Conservation (phyloP, 352 stramenopile species). For the Phytopythium litorale region DNA sequence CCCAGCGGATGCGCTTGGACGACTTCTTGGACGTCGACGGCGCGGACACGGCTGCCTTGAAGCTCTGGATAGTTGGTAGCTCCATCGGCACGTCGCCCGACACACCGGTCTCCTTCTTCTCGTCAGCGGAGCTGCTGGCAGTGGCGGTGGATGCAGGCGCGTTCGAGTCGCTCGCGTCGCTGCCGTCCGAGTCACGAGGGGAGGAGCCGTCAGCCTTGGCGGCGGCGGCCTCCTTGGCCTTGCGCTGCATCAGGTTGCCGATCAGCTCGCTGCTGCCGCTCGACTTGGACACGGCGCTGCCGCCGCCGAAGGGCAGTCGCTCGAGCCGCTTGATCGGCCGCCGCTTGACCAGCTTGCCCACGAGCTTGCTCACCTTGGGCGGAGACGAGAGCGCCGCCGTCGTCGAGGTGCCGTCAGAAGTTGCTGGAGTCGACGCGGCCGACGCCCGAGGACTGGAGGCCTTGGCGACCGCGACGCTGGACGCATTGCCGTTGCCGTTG, state of each 20-base stretch:
- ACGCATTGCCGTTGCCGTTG: neutral
- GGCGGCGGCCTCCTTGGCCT: slow-evolving; percentile 33
- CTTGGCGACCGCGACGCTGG: neutral
- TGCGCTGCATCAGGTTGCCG: slow-evolving; percentile 80
- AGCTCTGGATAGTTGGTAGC: slow-evolving; percentile 81
- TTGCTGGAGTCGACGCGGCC: slow-evolving; percentile 8
- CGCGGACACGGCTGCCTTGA: slow-evolving; percentile 46
- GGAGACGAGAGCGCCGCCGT: slow-evolving; percentile 11
- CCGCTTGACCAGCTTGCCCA: slow-evolving; percentile 49
- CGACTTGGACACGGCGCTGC: slow-evolving; percentile 60
- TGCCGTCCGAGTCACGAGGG: slow-evolving; percentile 13
- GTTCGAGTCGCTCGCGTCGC: slow-evolving; percentile 5
- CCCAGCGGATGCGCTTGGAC: slow-evolving; percentile 77
- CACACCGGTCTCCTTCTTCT: slow-evolving; percentile 19
- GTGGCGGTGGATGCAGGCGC: slow-evolving; percentile 20
- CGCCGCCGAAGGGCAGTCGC: slow-evolving; percentile 55
- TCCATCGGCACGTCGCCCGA: slow-evolving; percentile 28
- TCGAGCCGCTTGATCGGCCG: slow-evolving; percentile 78
- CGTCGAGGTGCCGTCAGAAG: slow-evolving; percentile 3
- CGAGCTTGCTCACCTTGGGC: slow-evolving; percentile 17
- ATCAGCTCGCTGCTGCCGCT: slow-evolving; percentile 54
- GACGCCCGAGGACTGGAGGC: neutral
- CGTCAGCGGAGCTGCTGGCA: neutral
- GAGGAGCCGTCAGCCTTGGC: slow-evolving; percentile 14
- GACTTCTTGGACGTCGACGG: slow-evolving; percentile 16